These are phyloP conservation scores for Golubevia pallescens DNA, from an alignment of 1,284 basidiomycete genomes.

Conservation along the genomic window DNA sequence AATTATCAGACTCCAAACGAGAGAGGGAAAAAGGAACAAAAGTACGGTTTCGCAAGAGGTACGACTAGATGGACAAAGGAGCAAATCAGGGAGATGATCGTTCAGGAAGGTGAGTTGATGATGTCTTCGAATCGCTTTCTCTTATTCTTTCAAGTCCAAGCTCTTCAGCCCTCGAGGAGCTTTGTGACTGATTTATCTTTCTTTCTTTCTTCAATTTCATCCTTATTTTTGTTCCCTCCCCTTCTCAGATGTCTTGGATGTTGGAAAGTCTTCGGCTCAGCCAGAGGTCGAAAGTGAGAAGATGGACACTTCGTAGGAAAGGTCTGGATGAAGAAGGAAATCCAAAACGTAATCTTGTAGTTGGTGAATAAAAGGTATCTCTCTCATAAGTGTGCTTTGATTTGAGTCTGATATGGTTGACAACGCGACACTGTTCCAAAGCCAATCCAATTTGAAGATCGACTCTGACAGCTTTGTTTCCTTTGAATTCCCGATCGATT, in stretches of 20 bases:
- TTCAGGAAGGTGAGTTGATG: conserved; percentile 47
- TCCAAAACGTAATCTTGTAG: not conserved
- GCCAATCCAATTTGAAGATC: too few relatives aligned
- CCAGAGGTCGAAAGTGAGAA: conserved; percentile 20
- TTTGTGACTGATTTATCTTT: conserved; percentile 4
- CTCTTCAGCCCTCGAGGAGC: not conserved
- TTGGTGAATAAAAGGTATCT: not conserved
- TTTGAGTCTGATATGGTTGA: not conserved
- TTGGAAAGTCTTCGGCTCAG: conserved; percentile 21
- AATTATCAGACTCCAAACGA: conserved; percentile 60
- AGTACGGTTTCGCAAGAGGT: conserved; percentile 51
- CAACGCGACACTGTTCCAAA: too few relatives aligned
- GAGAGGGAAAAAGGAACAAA: conserved; percentile 53
- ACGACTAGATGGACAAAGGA: conserved; percentile 57
- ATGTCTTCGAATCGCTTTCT: too few relatives aligned
- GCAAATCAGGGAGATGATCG: conserved; percentile 53
- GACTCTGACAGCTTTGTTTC: too few relatives aligned
- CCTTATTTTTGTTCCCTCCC: not conserved
- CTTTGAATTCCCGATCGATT: too few relatives aligned
- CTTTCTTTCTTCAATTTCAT: too few relatives aligned
- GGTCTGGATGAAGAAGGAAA: not conserved
- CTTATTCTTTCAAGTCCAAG: not conserved
- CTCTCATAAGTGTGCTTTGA: not conserved
- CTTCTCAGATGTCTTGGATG: conserved; percentile 28
- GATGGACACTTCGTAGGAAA: conserved; percentile 34